These are phyloP conservation scores for Colletotrichum limetticola DNA, from an alignment of 2,329 filamentous ascomycete species.

Conservation along the genomic window DNA sequence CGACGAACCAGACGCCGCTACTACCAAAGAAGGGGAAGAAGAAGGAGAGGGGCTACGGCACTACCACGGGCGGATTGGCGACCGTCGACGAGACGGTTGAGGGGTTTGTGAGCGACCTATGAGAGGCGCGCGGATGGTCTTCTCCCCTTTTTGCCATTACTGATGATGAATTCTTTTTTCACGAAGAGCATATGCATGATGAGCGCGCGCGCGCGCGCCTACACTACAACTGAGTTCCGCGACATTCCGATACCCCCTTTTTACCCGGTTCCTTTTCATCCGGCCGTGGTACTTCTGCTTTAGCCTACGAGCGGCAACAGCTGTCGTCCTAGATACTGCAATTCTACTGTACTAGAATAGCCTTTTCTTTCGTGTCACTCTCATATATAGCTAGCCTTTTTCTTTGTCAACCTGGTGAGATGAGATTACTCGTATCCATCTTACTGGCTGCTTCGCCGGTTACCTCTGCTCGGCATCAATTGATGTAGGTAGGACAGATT, in stretches of 20 bases:
- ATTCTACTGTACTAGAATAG: neutral
- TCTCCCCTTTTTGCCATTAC: neutral
- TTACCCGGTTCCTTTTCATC: neutral
- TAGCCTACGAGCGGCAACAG: too few species aligned
- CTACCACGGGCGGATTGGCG: conserved; percentile 17
- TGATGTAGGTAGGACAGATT: neutral
- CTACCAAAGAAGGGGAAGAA: conserved; percentile 2
- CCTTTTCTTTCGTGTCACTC: neutral
- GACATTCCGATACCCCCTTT: neutral
- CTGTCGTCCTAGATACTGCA: neutral
- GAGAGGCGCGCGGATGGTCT: neutral
- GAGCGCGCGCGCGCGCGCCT: neutral
- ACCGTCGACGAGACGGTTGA: conserved; percentile 17
- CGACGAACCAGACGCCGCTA: conserved; percentile 1
- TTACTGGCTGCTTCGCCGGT: neutral
- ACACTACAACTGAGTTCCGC: neutral
- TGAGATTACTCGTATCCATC: neutral
- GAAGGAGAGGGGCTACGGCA: conserved; percentile 27
- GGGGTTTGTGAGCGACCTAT: conserved; percentile 12
- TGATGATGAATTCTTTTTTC: neutral
- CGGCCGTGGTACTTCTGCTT: too few species aligned
- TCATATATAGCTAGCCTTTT: neutral
- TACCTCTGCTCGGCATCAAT: neutral
- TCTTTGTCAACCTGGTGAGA: neutral
- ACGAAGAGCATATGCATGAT: neutral